Evolutionary conservation across 345 rosid genomes (phyloP).

Genomic region (Trapa incisa): DNA sequence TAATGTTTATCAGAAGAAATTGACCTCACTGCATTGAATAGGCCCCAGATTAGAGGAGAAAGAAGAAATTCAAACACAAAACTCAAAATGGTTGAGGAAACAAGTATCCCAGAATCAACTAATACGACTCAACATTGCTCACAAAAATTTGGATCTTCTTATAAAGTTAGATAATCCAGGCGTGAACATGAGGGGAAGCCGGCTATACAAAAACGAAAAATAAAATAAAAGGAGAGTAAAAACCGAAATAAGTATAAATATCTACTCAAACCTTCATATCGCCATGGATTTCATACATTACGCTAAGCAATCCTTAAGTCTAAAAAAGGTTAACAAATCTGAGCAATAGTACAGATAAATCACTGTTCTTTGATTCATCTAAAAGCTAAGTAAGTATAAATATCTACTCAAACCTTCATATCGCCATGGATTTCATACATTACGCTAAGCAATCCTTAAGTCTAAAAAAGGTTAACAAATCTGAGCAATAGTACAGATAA

Average conservation of each 20-base stretch:
- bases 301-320: not conserved
- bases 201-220: no score
- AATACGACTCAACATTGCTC: no score
- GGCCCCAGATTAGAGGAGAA: not conserved
- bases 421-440: not conserved
- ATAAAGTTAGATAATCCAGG: not conserved
- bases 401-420: no score
- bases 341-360: not conserved
- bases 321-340: not conserved
- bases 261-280: no score
- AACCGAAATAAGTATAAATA: no score
- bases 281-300: not conserved
- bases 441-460: not conserved
- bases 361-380: not conserved
- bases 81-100: not conserved
- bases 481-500: not conserved
- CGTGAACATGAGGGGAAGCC: not conserved
- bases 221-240: no score
- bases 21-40: not conserved
- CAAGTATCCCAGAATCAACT: not conserved
- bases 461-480: not conserved
- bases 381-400: no score
- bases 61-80: not conserved
- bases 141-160: no score
- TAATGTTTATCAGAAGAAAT: not conserved